These are phyloP conservation scores for Fusarium buharicum DNA, from an alignment of 2,329 filamentous ascomycete genomes.

Conservation along the genomic window DNA sequence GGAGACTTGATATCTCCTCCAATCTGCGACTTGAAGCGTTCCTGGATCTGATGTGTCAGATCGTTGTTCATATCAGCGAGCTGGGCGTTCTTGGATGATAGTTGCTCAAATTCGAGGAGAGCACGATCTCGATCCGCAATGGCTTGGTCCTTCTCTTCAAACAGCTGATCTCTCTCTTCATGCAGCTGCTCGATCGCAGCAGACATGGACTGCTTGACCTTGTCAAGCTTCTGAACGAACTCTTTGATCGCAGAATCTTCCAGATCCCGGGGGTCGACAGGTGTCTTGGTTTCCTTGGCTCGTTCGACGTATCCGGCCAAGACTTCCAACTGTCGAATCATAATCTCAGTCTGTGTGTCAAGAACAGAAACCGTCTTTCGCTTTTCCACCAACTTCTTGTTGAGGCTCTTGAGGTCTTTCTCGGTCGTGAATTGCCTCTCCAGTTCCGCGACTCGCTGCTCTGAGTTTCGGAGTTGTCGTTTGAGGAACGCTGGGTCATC, in stretches of 20 bases:
- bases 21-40: slow-evolving; percentile 85
- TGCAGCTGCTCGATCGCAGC: slow-evolving; percentile 69
- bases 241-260: slow-evolving; percentile 93
- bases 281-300: slow-evolving; percentile 83
- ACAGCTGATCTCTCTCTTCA: slow-evolving; percentile 79
- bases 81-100: slow-evolving; percentile 94
- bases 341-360: slow-evolving; percentile 94
- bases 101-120: slow-evolving; percentile 92
- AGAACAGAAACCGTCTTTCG: slow-evolving; percentile 94
- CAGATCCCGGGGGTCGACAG: slow-evolving; percentile 81
- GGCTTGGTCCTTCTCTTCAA: slow-evolving; percentile 86
- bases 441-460: slow-evolving; percentile 87
- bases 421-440: slow-evolving; percentile 78
- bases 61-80: slow-evolving; percentile 96
- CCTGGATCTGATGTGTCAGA: slow-evolving; percentile 92
- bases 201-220: slow-evolving; percentile 68
- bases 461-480: slow-evolving; percentile 81
- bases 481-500: slow-evolving; percentile 76
- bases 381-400: slow-evolving; percentile 90
- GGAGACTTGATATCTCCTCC: slow-evolving; percentile 61
- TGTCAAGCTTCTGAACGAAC: slow-evolving; percentile 79
- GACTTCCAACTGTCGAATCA: slow-evolving; percentile 90
- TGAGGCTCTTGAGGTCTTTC: slow-evolving; percentile 77
- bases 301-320: slow-evolving; percentile 88
- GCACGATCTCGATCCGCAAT: slow-evolving; percentile 90